These are phyloP conservation scores for Oryza coarctata DNA, from an alignment of 176 grass and related monocot species.

Conservation along the genomic window DNA sequence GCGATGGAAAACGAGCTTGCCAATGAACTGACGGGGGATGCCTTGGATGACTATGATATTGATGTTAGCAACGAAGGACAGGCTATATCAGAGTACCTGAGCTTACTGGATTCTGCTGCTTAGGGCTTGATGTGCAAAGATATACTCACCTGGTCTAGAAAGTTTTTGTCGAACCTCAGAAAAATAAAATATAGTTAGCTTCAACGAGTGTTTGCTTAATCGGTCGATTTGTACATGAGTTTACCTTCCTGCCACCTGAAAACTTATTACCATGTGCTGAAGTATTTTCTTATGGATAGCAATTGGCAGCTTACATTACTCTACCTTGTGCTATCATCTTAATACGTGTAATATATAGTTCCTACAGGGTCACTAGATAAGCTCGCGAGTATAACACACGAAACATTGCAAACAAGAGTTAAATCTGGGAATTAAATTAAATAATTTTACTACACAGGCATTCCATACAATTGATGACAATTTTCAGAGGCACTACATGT, in stretches of 20 bases:
- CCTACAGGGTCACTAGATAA: not conserved
- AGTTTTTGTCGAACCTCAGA: not conserved
- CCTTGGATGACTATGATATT: constrained; percentile 84
- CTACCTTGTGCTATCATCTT: not conserved
- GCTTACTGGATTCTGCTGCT: constrained; percentile 55
- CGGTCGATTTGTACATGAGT: constrained; percentile 40
- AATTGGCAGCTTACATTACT: not conserved
- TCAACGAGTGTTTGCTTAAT: not conserved
- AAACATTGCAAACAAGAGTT: not conserved
- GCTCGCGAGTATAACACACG: not conserved
- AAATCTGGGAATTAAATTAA: not conserved
- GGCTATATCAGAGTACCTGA: constrained; percentile 73
- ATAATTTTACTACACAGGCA: constrained; percentile 19
- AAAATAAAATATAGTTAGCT: not conserved
- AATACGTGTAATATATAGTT: not conserved
- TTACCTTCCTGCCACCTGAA: not conserved
- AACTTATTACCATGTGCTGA: not conserved
- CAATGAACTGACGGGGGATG: constrained; percentile 64
- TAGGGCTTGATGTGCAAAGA: constrained; percentile 23
- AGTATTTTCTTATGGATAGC: not conserved
- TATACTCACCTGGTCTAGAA: not conserved
- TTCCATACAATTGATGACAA: constrained; percentile 10
- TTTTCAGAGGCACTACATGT: constrained; percentile 10
- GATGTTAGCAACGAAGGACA: constrained; percentile 74
- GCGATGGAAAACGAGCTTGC: constrained; percentile 73